A percentile compares a stretch with the other conserved stretches of the same genome.
These are phyloP conservation scores for Sideroxylon spinosum DNA, from an alignment of 179 eudicot genomes.

Conservation along the genomic window DNA sequence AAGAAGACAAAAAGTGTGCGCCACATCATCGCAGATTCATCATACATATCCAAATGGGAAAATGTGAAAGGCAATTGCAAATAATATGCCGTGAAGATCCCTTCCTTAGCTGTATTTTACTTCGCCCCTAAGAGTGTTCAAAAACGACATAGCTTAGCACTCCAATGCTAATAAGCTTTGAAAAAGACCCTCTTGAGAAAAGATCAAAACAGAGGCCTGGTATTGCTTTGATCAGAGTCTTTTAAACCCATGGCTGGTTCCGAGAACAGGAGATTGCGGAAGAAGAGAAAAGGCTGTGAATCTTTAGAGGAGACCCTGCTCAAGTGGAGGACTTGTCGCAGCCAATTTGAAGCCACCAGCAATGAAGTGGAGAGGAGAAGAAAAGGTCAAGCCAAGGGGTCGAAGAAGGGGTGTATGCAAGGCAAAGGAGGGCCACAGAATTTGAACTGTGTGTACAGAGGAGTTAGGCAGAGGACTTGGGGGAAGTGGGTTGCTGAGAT, in stretches of 20 bases:
- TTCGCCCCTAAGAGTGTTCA: no score
- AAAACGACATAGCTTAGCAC: no score
- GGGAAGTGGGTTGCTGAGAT: slow-evolving; percentile 58
- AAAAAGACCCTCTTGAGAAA: no score
- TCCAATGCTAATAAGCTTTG: no score
- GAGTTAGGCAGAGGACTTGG: slow-evolving; percentile 65
- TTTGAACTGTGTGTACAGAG: slow-evolving; percentile 46
- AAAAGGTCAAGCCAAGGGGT: slow-evolving; percentile 39
- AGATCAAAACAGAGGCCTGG: no score
- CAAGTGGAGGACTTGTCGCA: slow-evolving; percentile 37
- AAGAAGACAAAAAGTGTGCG: no score
- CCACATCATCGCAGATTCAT: no score
- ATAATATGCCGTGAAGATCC: no score
- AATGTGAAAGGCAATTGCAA: no score
- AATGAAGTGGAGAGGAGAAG: slow-evolving; percentile 18
- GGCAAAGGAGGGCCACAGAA: slow-evolving; percentile 81
- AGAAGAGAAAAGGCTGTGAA: slow-evolving; percentile 25
- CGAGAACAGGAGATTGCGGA: background rate
- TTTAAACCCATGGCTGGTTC: background rate
- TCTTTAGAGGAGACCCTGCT: slow-evolving; percentile 32
- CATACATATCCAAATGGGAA: no score
- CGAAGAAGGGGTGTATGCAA: slow-evolving; percentile 60
- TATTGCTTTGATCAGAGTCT: no score
- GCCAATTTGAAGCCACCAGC: background rate
- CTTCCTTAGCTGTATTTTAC: no score